These are phyloP conservation scores for Gossypium lobatum DNA, from an alignment of 441 rosid species.

Conservation along the genomic window DNA sequence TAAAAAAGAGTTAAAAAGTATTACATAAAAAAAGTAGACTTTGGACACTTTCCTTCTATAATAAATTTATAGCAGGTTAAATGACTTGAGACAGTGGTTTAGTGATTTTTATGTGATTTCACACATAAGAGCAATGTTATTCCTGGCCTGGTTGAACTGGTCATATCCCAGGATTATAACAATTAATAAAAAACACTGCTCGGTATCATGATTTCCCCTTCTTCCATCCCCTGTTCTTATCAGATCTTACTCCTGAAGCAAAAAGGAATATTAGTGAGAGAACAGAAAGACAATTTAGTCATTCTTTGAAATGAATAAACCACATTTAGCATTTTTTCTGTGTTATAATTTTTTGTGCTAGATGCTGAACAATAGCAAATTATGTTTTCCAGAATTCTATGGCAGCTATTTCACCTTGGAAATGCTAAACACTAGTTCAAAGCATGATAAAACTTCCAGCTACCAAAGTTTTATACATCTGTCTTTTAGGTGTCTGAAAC, in stretches of 20 bases:
- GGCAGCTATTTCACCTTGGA: neutral
- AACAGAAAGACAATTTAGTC: neutral
- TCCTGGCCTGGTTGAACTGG: neutral
- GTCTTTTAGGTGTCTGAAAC: neutral
- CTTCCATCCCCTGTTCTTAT: neutral
- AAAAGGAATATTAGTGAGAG: neutral
- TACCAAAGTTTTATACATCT: neutral
- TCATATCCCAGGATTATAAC: neutral
- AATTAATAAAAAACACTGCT: neutral
- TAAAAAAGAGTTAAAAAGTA: neutral
- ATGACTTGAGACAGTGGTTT: neutral
- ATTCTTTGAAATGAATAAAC: neutral
- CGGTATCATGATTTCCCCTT: neutral
- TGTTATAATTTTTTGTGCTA: neutral
- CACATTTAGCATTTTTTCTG: neutral
- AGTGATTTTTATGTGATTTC: neutral
- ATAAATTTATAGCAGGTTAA: neutral
- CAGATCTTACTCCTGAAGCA: neutral
- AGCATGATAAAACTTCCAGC: neutral
- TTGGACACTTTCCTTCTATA: neutral
- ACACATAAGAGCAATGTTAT: neutral
- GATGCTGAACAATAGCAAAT: neutral
- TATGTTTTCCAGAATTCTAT: neutral
- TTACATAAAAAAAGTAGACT: neutral
- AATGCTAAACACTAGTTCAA: constrained; percentile 1